These are phyloP conservation scores for Neurospora africana DNA, from an alignment of 495 filamentous ascomycete genomes.

Conservation along the genomic window DNA sequence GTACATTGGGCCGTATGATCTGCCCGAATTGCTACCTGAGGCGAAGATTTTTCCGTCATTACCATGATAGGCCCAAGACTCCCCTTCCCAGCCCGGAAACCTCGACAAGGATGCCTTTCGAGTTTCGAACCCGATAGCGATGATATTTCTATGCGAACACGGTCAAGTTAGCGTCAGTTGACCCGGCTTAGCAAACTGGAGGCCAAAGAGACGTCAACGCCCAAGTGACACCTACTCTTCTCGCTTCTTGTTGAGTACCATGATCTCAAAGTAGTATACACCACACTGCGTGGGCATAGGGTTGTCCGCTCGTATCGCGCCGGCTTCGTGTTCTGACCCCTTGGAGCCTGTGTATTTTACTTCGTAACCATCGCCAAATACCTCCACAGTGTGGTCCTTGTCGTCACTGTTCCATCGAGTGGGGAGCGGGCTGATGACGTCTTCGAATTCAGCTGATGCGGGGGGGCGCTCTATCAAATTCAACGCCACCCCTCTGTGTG, in stretches of 20 bases:
- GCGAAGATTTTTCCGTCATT: slow-evolving; percentile 88
- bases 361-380: slow-evolving; percentile 64
- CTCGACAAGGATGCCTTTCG: slow-evolving; percentile 64
- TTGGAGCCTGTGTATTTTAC: slow-evolving; percentile 53
- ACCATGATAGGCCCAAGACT: slow-evolving; percentile 96
- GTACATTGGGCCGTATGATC: slow-evolving; percentile 62
- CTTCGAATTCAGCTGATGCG: slow-evolving; percentile 21
- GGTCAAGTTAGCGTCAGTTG: slow-evolving; percentile 5
- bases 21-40: slow-evolving; percentile 59
- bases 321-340: slow-evolving; percentile 63
- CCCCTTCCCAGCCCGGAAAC: slow-evolving; percentile 88
- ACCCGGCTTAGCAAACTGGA: background rate
- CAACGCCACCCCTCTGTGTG: slow-evolving; percentile 50
- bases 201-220: background rate
- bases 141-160: slow-evolving; percentile 46
- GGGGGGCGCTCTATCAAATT: background rate
- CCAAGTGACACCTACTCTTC: slow-evolving; percentile 61
- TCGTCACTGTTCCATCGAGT: slow-evolving; percentile 74
- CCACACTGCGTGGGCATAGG: slow-evolving; percentile 87
- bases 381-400: slow-evolving; percentile 61
- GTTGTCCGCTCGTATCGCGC: slow-evolving; percentile 73
- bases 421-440: slow-evolving; percentile 57
- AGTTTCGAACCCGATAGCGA: slow-evolving; percentile 81
- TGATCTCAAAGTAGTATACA: slow-evolving; percentile 94
- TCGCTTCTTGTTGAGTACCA: slow-evolving; percentile 71